Percentiles rank a stretch among this genome's conserved stretches.
Evolutionary conservation across 257 asterid genomes (phyloP).

Genomic region (Plantago major): DNA sequence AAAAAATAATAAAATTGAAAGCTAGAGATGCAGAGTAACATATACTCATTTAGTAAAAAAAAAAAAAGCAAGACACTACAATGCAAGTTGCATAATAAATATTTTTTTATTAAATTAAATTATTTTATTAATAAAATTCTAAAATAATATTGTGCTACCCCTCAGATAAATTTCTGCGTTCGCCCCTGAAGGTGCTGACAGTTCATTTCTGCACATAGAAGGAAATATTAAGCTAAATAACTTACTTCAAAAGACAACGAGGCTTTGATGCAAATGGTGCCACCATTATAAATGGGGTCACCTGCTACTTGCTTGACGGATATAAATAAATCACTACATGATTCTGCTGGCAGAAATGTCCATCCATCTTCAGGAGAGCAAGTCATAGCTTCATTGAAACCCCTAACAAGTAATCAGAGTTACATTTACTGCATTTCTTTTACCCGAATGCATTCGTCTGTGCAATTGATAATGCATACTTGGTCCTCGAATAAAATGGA

Average conservation of each 20-base stretch:
- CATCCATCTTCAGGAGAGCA: slow-evolving; percentile 49
- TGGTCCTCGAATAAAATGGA: no score
- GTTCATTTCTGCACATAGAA: not conserved
- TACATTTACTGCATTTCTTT: not conserved
- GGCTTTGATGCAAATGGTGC: slow-evolving; percentile 40
- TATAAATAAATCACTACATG: slow-evolving; percentile 24
- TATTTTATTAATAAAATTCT: no score
- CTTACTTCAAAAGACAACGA: slow-evolving; percentile 43
- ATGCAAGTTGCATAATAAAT: no score
- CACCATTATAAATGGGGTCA: slow-evolving; percentile 24
- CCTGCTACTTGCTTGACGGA: slow-evolving; percentile 22
- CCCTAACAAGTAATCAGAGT: slow-evolving; percentile 28
- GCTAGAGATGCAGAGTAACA: no score
- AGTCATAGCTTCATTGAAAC: slow-evolving; percentile 42
- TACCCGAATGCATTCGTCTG: not conserved
- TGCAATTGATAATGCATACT: no score
- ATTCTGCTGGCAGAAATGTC: slow-evolving; percentile 29
- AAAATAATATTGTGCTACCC: no score
- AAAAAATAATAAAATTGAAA: no score
- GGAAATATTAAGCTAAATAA: not conserved
- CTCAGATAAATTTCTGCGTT: no score
- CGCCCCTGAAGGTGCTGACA: no score
- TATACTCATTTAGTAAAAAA: no score
- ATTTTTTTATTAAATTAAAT: no score
- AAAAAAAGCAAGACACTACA: no score